phyloP scores from a whole-genome alignment of 495 filamentous ascomycete species.

The Lasiosphaeria miniovina region DNA sequence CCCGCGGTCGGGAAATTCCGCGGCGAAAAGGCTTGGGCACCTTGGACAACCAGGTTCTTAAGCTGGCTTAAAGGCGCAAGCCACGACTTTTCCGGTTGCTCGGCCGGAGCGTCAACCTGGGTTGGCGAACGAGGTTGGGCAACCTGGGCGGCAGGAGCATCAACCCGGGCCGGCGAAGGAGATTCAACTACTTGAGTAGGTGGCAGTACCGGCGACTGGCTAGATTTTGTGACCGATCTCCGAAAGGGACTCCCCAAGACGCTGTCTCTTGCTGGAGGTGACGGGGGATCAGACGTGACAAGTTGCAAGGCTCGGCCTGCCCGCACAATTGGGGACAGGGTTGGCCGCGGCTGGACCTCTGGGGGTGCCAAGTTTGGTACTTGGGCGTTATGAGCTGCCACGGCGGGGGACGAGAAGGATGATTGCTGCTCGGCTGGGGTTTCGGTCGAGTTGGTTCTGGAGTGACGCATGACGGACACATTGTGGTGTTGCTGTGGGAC shows the following conservation, averaged over 20 bases:
- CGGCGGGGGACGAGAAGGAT: conserved; percentile 14
- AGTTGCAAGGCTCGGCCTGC: conserved; percentile 49
- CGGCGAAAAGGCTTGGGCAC: conserved; percentile 28
- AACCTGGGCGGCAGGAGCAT: not conserved
- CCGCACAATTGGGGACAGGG: conserved; percentile 51
- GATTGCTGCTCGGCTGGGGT: conserved; percentile 29
- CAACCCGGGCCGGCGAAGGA: not conserved
- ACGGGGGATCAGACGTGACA: conserved; percentile 51
- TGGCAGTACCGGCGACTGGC: conserved; percentile 27
- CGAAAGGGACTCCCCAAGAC: conserved; percentile 52
- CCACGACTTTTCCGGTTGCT: conserved; percentile 23
- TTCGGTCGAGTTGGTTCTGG: conserved; percentile 27
- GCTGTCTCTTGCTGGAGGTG: conserved; percentile 42
- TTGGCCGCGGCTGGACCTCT: conserved; percentile 31
- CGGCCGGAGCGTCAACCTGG: not conserved
- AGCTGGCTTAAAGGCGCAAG: conserved; percentile 24
- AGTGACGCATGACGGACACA: conserved; percentile 12
- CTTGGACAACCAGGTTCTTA: conserved; percentile 26
- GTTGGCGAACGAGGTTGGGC: not conserved
- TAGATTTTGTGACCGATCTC: conserved; percentile 35
- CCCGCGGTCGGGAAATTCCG: conserved; percentile 10
- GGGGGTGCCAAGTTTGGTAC: conserved; percentile 20
- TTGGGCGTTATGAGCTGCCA: conserved; percentile 11
- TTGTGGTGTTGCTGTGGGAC: conserved; percentile 2
- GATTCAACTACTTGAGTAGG: conserved; percentile 6